These are phyloP conservation scores for Auriscalpium orientale DNA, from an alignment of 768 basidiomycete genomes.

Conservation along the genomic window DNA sequence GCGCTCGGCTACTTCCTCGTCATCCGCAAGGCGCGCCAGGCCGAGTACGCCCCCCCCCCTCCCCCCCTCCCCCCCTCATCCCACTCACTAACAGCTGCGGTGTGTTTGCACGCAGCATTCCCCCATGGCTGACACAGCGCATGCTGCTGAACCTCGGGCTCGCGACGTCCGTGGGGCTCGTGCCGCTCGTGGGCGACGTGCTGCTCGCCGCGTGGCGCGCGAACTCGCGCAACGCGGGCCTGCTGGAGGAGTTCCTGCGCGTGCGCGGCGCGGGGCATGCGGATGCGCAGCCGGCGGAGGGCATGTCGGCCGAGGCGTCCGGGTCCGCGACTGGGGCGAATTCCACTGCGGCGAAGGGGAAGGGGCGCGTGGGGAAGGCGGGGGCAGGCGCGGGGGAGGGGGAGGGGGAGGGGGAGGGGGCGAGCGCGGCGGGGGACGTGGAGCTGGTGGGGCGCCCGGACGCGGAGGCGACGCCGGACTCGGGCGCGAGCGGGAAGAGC, in stretches of 20 bases:
- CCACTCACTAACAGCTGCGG: background rate
- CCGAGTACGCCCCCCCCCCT: slow-evolving; percentile 40
- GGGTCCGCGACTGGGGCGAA: background rate
- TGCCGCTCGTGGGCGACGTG: slow-evolving; percentile 75
- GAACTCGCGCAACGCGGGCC: slow-evolving; percentile 80
- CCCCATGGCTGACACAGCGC: slow-evolving; percentile 53
- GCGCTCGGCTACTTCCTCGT: slow-evolving; percentile 70
- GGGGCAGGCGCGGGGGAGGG: background rate
- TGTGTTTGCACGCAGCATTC: slow-evolving; percentile 32
- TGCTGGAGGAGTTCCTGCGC: slow-evolving; percentile 80
- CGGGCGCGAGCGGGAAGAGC: background rate
- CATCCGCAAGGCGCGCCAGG: slow-evolving; percentile 64
- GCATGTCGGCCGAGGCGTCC: background rate
- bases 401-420: too few relatives aligned
- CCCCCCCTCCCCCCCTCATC: background rate
- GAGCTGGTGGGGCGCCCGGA: too few relatives aligned
- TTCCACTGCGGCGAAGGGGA: background rate
- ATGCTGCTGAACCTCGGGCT: slow-evolving; percentile 78
- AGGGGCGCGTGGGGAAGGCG: background rate
- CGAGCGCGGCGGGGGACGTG: background rate
- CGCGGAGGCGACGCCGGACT: background rate
- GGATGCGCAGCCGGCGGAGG: background rate
- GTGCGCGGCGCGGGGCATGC: slow-evolving; percentile 42
- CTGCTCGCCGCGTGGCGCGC: slow-evolving; percentile 74
- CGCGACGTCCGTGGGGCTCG: slow-evolving; percentile 53